Evolutionary conservation across 2,329 filamentous ascomycete species (phyloP), one percentile per base, ranked within the genome.

Genomic region (Shiraia sp.): DNA sequence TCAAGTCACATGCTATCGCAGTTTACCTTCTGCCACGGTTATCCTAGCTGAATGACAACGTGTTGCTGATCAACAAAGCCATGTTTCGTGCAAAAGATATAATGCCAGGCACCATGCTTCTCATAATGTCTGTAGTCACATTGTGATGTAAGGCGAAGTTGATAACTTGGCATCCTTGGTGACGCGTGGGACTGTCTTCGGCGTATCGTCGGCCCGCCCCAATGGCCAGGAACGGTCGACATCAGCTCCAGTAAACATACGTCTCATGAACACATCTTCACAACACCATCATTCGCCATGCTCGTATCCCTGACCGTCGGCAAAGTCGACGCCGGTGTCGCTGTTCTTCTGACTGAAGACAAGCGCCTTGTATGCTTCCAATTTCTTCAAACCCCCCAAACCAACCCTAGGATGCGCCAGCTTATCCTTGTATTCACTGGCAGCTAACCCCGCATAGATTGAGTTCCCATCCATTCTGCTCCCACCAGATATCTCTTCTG

Each of bases 261-360:
- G 32, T 34, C 27, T 16, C 24, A 23, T 10, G 14, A 23, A 31
- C 36, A 16, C 7, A 22, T 32, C 17, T 12, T 27, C 35, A 22
- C 45, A 38, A 13, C 10, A 15, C 25, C 44, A 17, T 23, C 31
- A 13, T 40, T 30, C 47, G 22, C 57, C 79, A 69, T 99, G 93
- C 81, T 97, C 66, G 89, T 99, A 74, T 97, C 93, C 56, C 81
- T 99, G 68, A 97, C 92, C 36, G 93, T 99, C 73, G 93, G 93
- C 78, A 99, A 99, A 78, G 93, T 99, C 74, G 93, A 99, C 74
- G 93, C 93, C 63, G 93, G 93, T 73, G 92, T 99, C 68, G 95
- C 93, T 35, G 93, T 99, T 49, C 85, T 99, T 40, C 77, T 99
- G 65, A 99, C 93, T 33, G 88, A 95, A 68, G 93, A 99, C 73